Evolutionary conservation across 192 early-diverging fungal species (phyloP).

Genomic region (Cetraspora pellucida): DNA sequence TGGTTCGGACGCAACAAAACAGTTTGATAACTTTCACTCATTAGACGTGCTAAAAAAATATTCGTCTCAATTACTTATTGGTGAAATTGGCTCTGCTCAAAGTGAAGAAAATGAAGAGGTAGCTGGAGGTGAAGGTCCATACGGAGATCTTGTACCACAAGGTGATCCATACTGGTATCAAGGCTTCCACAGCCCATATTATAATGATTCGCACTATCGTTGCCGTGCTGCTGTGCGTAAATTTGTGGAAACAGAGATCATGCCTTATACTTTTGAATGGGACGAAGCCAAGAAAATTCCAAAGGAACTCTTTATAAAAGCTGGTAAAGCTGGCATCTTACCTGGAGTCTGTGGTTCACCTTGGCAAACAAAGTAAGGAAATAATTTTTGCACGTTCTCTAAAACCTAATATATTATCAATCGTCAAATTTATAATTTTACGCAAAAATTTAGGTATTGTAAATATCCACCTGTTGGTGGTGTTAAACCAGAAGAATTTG

Average conservation of each 20-base stretch:
- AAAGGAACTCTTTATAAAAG: slow-evolving; percentile 71
- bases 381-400: no score
- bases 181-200: slow-evolving; percentile 71
- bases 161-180: slow-evolving; percentile 82
- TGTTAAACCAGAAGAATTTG: slow-evolving; percentile 58
- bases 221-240: slow-evolving; percentile 61
- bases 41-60: slow-evolving; percentile 64
- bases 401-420: no score
- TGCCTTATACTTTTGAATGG: slow-evolving; percentile 76
- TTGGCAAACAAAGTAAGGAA: slow-evolving; percentile 21
- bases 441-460: slow-evolving; percentile 8
- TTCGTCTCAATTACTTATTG: slow-evolving; percentile 62
- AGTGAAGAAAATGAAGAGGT: slow-evolving; percentile 37
- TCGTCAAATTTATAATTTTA: not conserved
- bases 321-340: slow-evolving; percentile 74
- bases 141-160: slow-evolving; percentile 76
- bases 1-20: slow-evolving; percentile 80
- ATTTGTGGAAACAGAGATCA: slow-evolving; percentile 83
- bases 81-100: slow-evolving; percentile 58
- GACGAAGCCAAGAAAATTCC: slow-evolving; percentile 83
- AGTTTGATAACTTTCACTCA: slow-evolving; percentile 87
- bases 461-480: slow-evolving; percentile 46
- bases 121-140: slow-evolving; percentile 56
- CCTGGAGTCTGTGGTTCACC: slow-evolving; percentile 55
- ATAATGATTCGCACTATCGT: slow-evolving; percentile 72